phyloP scores from a whole-genome alignment of 495 filamentous ascomycete genomes.

The Neurospora hispaniola region DNA sequence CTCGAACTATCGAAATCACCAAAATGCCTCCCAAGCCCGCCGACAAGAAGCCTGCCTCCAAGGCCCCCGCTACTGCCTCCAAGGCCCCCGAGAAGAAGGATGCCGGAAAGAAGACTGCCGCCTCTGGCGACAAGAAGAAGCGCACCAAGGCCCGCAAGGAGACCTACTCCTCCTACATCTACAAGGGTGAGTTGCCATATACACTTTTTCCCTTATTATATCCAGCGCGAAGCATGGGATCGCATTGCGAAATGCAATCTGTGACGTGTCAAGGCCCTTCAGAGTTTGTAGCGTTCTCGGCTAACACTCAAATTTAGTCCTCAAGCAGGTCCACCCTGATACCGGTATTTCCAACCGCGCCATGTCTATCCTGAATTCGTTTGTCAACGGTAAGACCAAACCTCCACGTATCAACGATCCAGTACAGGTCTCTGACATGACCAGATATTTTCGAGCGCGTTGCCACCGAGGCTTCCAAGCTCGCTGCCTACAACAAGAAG shows the following conservation, averaged over 20 bases:
- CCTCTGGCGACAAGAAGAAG: conserved; percentile 99
- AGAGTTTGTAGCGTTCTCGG: neutral
- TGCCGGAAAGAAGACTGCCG: conserved; percentile 97
- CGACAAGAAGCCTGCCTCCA: conserved; percentile 96
- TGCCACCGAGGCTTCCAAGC: conserved; percentile 96
- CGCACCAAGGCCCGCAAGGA: conserved; percentile 99
- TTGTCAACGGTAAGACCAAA: conserved; percentile 80
- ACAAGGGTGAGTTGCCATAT: conserved; percentile 70
- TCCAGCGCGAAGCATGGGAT: neutral
- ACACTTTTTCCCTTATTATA: neutral
- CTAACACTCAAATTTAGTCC: conserved; percentile 46
- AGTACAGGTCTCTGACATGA: conserved; percentile 19
- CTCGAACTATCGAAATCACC: conserved; percentile 25
- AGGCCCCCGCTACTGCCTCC: conserved; percentile 76
- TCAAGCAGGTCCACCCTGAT: conserved; percentile 99
- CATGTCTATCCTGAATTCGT: conserved; percentile 99
- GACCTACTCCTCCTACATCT: conserved; percentile 99
- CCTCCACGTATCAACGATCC: neutral
- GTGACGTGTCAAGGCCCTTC: neutral
- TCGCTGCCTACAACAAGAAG: conserved; percentile 99
- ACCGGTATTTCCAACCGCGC: conserved; percentile 99
- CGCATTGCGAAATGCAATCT: neutral
- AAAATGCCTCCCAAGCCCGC: conserved; percentile 93
- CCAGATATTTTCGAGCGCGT: conserved; percentile 99
- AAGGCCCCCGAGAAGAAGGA: conserved; percentile 93